A percentile compares a stretch with the other conserved stretches of the same genome.
phyloP scores from a whole-genome alignment of 2,329 filamentous ascomycete species.

The Nakataea oryzae region DNA sequence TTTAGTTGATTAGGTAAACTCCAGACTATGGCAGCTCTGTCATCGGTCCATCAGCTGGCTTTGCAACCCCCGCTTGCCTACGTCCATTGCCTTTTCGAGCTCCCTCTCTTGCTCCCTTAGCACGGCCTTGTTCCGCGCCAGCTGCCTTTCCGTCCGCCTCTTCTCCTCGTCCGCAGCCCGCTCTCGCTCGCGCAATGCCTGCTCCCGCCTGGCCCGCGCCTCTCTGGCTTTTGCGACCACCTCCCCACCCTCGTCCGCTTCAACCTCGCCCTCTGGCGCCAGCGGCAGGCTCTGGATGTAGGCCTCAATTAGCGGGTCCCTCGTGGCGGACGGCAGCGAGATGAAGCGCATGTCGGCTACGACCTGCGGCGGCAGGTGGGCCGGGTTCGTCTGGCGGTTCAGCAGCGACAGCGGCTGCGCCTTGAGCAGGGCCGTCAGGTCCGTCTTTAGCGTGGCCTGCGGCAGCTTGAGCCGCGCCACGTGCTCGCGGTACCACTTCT shows the following conservation, averaged over 20 bases:
- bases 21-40: no score
- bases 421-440: constrained; percentile 56
- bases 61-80: constrained; percentile 55
- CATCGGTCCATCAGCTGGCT: constrained; percentile 41
- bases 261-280: constrained; percentile 34
- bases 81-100: constrained; percentile 57
- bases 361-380: constrained; percentile 50
- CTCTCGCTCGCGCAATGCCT: constrained; percentile 56
- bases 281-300: constrained; percentile 55
- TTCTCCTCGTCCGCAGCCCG: constrained; percentile 52
- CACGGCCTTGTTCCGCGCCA: constrained; percentile 49
- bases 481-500: constrained; percentile 71
- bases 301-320: constrained; percentile 55
- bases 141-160: constrained; percentile 43
- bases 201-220: constrained; percentile 49
- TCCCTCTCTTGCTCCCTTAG: constrained; percentile 58
- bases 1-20: no score
- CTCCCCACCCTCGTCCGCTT: constrained; percentile 39
- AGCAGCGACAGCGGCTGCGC: constrained; percentile 46
- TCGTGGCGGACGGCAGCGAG: constrained; percentile 46
- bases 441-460: constrained; percentile 55
- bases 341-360: constrained; percentile 61
- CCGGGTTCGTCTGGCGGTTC: constrained; percentile 45
- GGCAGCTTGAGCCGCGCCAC: constrained; percentile 57
- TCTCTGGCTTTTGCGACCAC: constrained; percentile 36